These are phyloP conservation scores for Kwoniella newhampshirensis DNA, from an alignment of 768 basidiomycete species.

Conservation along the genomic window DNA sequence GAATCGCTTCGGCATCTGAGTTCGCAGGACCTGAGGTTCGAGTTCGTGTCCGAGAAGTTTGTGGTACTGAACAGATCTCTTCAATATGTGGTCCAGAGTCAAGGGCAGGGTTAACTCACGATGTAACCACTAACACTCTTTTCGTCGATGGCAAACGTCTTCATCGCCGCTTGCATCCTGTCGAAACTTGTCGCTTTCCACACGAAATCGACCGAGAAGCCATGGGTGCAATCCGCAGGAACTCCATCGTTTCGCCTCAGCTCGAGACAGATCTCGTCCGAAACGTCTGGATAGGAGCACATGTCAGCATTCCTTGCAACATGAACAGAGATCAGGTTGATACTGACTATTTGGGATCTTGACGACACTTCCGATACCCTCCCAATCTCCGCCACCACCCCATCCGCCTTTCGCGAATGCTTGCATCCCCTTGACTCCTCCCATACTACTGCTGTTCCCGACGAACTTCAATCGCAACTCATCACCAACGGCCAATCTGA, in stretches of 20 bases:
- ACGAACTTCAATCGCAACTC: conserved; percentile 85
- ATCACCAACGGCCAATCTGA: conserved; percentile 92
- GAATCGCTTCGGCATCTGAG: conserved; percentile 88
- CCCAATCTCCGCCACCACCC: conserved; percentile 70
- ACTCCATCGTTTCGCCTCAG: conserved; percentile 86
- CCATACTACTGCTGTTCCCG: conserved; percentile 62
- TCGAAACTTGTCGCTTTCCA: conserved; percentile 99
- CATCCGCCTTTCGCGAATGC: conserved; percentile 32
- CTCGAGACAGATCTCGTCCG: conserved; percentile 95
- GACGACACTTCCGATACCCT: conserved; percentile 95
- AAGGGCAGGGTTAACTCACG: conserved; percentile 59
- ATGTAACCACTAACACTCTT: conserved; percentile 99
- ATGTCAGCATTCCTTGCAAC: too few relatives aligned
- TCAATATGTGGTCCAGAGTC: neutral
- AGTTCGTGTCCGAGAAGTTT: conserved; percentile 97
- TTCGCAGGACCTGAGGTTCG: conserved; percentile 74
- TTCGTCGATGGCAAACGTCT: conserved; percentile 98
- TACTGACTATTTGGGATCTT: conserved; percentile 96
- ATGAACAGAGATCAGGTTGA: neutral
- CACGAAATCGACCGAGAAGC: conserved; percentile 96
- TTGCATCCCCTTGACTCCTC: conserved; percentile 45
- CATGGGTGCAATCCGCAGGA: conserved; percentile 88
- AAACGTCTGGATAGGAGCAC: conserved; percentile 73
- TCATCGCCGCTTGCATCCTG: conserved; percentile 99
- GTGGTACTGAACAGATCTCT: conserved; percentile 69